These are phyloP conservation scores for Oenanthe javanica DNA, from an alignment of 140 eudicot genomes.

Conservation along the genomic window DNA sequence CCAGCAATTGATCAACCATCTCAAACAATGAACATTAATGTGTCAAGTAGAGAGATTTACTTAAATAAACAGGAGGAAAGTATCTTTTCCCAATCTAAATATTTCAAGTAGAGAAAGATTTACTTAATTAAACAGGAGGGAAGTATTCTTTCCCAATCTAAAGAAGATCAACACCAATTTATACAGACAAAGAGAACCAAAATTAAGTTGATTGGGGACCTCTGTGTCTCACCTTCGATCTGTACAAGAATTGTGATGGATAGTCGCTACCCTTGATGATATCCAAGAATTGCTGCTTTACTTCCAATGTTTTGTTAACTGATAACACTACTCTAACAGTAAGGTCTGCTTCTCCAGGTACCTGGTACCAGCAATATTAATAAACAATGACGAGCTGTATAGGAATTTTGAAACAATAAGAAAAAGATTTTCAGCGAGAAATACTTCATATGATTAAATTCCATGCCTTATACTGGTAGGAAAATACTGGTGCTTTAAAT, in stretches of 20 bases:
- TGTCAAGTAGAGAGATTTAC: neutral
- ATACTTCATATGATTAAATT: neutral
- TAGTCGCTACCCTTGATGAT: constrained; percentile 50
- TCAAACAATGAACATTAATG: neutral
- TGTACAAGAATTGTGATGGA: constrained; percentile 73
- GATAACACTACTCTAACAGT: constrained; percentile 75
- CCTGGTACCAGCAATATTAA: constrained; percentile 24
- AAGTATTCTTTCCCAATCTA: neutral
- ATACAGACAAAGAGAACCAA: neutral
- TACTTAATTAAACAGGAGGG: neutral
- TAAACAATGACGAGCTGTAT: neutral
- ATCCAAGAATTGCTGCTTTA: constrained; percentile 55
- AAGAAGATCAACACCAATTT: neutral
- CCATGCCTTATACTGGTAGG: neutral
- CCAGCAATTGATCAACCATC: neutral
- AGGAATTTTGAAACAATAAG: neutral
- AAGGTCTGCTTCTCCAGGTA: constrained; percentile 62
- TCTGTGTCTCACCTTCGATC: constrained; percentile 57
- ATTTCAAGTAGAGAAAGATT: neutral
- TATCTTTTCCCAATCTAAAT: neutral
- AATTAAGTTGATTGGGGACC: neutral
- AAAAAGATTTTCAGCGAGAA: neutral
- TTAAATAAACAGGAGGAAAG: neutral
- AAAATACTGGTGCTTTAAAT: neutral
- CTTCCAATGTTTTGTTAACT: constrained; percentile 60